phyloP scores from a whole-genome alignment of 495 filamentous ascomycete genomes.

The Aspergillus olivimuriae region DNA sequence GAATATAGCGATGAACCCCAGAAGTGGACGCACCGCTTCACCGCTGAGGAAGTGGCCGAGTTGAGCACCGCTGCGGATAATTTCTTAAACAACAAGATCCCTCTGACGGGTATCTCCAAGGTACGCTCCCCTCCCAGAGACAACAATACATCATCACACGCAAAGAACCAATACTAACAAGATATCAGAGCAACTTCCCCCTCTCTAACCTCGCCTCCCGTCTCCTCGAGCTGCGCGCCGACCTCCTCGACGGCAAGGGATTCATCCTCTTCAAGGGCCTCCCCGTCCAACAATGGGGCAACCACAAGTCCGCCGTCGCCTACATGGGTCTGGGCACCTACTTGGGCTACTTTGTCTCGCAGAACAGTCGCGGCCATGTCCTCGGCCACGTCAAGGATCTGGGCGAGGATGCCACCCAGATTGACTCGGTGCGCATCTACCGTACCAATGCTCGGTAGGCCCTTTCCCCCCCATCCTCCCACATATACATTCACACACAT shows the following conservation, averaged over 20 bases:
- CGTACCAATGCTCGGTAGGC: constrained; percentile 73
- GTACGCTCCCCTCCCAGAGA: too few relatives aligned
- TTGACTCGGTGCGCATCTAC: constrained; percentile 81
- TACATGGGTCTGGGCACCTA: constrained; percentile 90
- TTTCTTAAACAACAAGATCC: constrained; percentile 55
- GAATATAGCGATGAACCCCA: constrained; percentile 65
- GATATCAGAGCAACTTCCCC: constrained; percentile 40
- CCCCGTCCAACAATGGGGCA: constrained; percentile 70
- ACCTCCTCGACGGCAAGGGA: constrained; percentile 77
- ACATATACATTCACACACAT: too few relatives aligned
- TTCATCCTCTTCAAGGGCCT: constrained; percentile 87
- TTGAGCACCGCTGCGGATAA: constrained; percentile 59
- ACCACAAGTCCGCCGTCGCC: constrained; percentile 71
- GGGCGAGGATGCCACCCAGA: constrained; percentile 72
- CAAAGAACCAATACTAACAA: background rate
- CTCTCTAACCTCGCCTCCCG: constrained; percentile 55
- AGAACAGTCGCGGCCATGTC: constrained; percentile 84
- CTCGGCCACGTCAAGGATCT: constrained; percentile 89
- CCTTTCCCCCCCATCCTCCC: background rate
- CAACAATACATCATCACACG: background rate
- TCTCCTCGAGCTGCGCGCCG: constrained; percentile 53
- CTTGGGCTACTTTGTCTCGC: constrained; percentile 77
- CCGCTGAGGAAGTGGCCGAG: constrained; percentile 58
- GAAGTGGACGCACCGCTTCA: constrained; percentile 71
- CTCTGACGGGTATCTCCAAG: constrained; percentile 71